These are phyloP conservation scores for Eragrostis tef DNA, from an alignment of 202 grass and related monocot genomes.

Conservation along the genomic window DNA sequence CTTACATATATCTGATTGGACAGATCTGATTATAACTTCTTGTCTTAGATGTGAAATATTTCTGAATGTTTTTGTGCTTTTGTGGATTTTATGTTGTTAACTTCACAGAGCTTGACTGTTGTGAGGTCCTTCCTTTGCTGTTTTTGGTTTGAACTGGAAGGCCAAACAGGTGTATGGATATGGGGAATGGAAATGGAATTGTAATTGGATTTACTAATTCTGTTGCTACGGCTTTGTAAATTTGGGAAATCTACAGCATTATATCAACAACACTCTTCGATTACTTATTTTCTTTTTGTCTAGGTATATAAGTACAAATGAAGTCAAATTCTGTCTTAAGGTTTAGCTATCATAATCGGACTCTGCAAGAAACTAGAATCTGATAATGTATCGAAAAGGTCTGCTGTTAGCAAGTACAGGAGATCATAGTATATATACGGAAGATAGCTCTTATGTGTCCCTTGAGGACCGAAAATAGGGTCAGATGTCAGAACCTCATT, in stretches of 20 bases:
- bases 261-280: background rate
- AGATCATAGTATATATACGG: background rate
- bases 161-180: constrained; percentile 39
- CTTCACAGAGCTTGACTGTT: constrained; percentile 42
- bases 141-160: constrained; percentile 79
- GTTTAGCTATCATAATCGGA: background rate
- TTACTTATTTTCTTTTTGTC: background rate
- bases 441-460: too few species aligned
- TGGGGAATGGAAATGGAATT: constrained; percentile 37
- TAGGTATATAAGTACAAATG: background rate
- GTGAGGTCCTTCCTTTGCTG: constrained; percentile 52
- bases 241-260: background rate
- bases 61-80: constrained; percentile 39
- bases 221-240: constrained; percentile 18
- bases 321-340: background rate
- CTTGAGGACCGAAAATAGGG: too few species aligned
- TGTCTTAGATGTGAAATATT: constrained; percentile 42
- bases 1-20: constrained; percentile 33
- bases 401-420: background rate
- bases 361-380: background rate
- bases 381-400: background rate
- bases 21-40: constrained; percentile 38
- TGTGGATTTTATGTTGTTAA: constrained; percentile 37
- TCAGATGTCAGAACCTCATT: too few species aligned
- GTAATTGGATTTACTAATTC: constrained; percentile 24